A percentile compares a stretch with the other conserved stretches of the same genome.
phyloP scores from a whole-genome alignment of 495 filamentous ascomycete species.

The Hapsidospora chrysogenum region DNA sequence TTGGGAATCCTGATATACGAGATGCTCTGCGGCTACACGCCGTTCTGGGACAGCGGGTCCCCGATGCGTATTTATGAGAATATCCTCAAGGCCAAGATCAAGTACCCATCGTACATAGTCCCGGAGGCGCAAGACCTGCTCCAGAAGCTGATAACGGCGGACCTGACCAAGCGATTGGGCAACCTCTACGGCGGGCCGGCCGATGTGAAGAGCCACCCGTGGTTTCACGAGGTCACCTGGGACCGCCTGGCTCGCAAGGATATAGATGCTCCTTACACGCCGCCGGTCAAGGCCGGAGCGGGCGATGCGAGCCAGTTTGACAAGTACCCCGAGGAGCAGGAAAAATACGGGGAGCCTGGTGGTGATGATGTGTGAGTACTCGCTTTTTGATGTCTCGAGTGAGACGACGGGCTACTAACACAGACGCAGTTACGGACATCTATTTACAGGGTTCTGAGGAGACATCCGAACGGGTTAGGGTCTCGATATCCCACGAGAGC shows the following conservation, averaged over 20 bases:
- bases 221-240: slow-evolving; percentile 98
- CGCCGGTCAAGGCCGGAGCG: slow-evolving; percentile 82
- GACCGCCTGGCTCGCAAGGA: slow-evolving; percentile 84
- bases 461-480: too few species aligned
- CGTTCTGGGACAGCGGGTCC: slow-evolving; percentile 94
- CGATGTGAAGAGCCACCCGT: slow-evolving; percentile 88
- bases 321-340: slow-evolving; percentile 91
- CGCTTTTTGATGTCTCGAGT: slow-evolving; percentile 3
- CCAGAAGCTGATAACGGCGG: slow-evolving; percentile 79
- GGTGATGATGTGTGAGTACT: slow-evolving; percentile 59
- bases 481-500: too few species aligned
- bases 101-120: slow-evolving; percentile 90
- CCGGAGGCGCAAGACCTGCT: slow-evolving; percentile 87
- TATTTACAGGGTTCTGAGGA: too few species aligned
- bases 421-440: too few species aligned
- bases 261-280: slow-evolving; percentile 95
- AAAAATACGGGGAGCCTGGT: slow-evolving; percentile 64
- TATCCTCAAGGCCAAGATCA: slow-evolving; percentile 81
- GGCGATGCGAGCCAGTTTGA: slow-evolving; percentile 97
- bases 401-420: neutral
- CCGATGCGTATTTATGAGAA: slow-evolving; percentile 99
- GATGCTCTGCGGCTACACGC: slow-evolving; percentile 97
- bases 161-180: slow-evolving; percentile 86
- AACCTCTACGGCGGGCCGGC: slow-evolving; percentile 84
- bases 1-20: slow-evolving; percentile 96